These are phyloP conservation scores for Hypoxylon lenormandii DNA, from an alignment of 495 filamentous ascomycete species.

Conservation along the genomic window DNA sequence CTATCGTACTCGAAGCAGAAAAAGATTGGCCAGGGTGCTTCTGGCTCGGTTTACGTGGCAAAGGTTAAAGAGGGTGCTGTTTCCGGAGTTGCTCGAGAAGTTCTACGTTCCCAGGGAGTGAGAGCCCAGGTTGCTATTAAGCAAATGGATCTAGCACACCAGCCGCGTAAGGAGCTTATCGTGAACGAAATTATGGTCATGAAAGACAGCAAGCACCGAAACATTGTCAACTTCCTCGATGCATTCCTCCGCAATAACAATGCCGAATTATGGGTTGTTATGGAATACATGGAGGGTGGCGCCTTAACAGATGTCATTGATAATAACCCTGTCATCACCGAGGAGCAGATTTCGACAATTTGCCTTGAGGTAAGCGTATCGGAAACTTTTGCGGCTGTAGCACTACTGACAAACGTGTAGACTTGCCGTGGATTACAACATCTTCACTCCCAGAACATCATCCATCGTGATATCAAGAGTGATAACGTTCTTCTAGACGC, in stretches of 20 bases:
- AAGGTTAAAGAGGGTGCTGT: conserved; percentile 82
- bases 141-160: conserved; percentile 98
- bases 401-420: conserved; percentile 65
- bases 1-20: conserved; percentile 97
- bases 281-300: conserved; percentile 99
- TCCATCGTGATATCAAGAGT: conserved; percentile 98
- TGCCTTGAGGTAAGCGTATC: conserved; percentile 80
- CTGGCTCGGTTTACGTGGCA: conserved; percentile 96
- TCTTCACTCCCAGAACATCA: conserved; percentile 93
- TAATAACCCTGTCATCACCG: conserved; percentile 88
- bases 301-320: conserved; percentile 98
- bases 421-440: conserved; percentile 96
- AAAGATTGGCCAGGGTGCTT: conserved; percentile 98
- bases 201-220: conserved; percentile 97
- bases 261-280: conserved; percentile 96
- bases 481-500: conserved; percentile 96
- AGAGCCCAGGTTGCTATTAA: conserved; percentile 94
- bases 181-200: conserved; percentile 99
- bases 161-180: conserved; percentile 97
- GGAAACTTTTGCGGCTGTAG: conserved; percentile 27
- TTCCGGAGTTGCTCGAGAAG: conserved; percentile 72
- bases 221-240: conserved; percentile 99
- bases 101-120: conserved; percentile 75
- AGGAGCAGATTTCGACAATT: conserved; percentile 97
- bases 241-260: conserved; percentile 93